Evolutionary conservation across 2,329 filamentous ascomycete species (phyloP), one percentile per base, ranked within the genome.

Genomic region (Xylaria sp.): DNA sequence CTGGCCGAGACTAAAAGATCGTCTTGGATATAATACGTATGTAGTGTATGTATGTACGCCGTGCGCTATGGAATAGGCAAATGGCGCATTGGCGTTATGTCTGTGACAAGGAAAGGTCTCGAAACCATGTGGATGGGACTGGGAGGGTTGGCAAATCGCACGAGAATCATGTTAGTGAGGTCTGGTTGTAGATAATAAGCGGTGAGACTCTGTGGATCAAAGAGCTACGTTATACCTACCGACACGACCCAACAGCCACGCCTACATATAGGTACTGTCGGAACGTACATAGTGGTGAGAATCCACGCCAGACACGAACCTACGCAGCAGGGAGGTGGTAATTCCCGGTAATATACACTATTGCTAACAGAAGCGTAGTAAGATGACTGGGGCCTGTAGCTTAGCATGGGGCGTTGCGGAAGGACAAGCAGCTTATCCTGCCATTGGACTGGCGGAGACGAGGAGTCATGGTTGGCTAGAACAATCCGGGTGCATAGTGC

Each of bases 1-100:
- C 73, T 72, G 72, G 75, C 72, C 72, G 73, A 74, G 74, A 74
- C 74, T 73, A 70, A 72, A 72, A 55, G 73, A 76, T 76, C 73
- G 66, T 51, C 65, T 37, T 62, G 37, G 31, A 31, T 50, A 39
- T 39, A 55, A 6, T 28, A 54, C 46, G 54, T 50, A 55, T 18
- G 25, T 52, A 46, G 31, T 20, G 54, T 50, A 55, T 18, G 25
- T 52, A 46, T 41, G 56, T 69, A 54, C 63, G 46, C 18, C 31
- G 65, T 48, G 52, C 52, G n/a, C 18, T 55, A 67, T 66, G 69
- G 68, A 68, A 69, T 39, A 69, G 61, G 62, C 61, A 71, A 67
- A 67, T 65, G 61, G 70, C 66, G 72, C 68, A 65, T 71, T 69
- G 65, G 71, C 37, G 52, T 62, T 54, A 56, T 66, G 62, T 25